These are phyloP conservation scores for Aspergillus tubingensis DNA, from an alignment of 2,329 filamentous ascomycete species.

Conservation along the genomic window DNA sequence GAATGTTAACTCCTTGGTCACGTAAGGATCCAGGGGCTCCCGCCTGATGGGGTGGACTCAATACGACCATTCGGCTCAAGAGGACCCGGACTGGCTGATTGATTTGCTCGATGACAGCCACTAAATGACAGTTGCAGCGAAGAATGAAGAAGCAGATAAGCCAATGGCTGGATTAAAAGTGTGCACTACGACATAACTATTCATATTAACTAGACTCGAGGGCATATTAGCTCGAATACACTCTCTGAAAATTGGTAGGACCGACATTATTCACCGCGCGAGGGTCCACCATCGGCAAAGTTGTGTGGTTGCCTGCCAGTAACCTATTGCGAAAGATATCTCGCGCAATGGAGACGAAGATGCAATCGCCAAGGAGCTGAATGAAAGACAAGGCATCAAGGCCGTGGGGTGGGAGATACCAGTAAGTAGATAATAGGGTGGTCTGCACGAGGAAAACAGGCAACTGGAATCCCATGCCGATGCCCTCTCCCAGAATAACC, in stretches of 20 bases:
- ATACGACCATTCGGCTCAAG: too few species aligned
- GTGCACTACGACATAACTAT: background rate
- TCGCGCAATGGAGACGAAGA: constrained; percentile 55
- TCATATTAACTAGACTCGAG: background rate
- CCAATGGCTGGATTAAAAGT: background rate
- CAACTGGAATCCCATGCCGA: constrained; percentile 8
- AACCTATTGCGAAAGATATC: constrained; percentile 50
- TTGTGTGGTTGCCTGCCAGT: background rate
- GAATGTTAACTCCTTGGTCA: too few species aligned
- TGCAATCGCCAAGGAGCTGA: constrained; percentile 36
- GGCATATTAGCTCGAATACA: background rate
- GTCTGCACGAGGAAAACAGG: constrained; percentile 35
- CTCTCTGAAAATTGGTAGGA: background rate
- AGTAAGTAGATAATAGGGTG: constrained; percentile 30
- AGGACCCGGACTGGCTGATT: too few species aligned
- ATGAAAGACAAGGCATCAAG: constrained; percentile 37
- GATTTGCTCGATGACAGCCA: too few species aligned
- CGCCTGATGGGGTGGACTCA: too few species aligned
- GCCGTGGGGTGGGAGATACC: constrained; percentile 38
- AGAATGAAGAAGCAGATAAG: too few species aligned
- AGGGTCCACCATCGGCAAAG: background rate
- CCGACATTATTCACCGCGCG: background rate
- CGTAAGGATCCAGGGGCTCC: too few species aligned
- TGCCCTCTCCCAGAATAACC: constrained; percentile 10
- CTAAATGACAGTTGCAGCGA: too few species aligned